Evolutionary conservation across 2,329 filamentous ascomycete species (phyloP), one percentile per base, ranked within the genome.

Genomic region (Fusarium dimerum): DNA sequence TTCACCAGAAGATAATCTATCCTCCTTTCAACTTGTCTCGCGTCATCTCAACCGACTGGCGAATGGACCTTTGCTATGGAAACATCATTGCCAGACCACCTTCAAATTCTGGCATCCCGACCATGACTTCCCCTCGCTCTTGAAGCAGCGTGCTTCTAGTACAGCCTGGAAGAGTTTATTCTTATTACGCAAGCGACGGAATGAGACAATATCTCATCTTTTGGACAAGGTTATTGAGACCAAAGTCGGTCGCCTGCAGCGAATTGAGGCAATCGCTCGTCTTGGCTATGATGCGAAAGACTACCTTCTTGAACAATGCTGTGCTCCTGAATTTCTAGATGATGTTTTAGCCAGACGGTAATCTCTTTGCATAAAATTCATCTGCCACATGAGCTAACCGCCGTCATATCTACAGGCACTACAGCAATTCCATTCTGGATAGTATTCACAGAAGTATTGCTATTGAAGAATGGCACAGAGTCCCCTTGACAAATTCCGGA

Each of bases 211-310:
- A 29, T 76, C 78, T 10, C 66, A 64, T 9, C 72, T 86, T 8
- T 74, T 97, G 51, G 78, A 92, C 56, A 79, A 76, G 30, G 85
- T 96, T 52, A 76, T 97, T 48, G 70, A 76, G n/a, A 85, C 82
- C 32, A 89, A 91, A 68, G 80, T 85, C 36, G 79, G 83, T 48
- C 86, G 92, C 17, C 80, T 91, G 51, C 78, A 80, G 50, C 86
- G 86, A 64, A 86, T 91, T 56, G 83, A 88, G 62, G 74, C 80
- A 46, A 88, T 97, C 56, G 85, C 89, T 48, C 75, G 78, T 29
- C 78, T 86, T 64, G 92, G 92, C 1, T 93, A 92, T 65, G 92
- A 97, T 74, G 89, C 88, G 43, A 97, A 97, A 69, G 92, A 97
- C 69, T 86, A 86, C 49, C 79, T 97, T 45, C 65, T 92, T 54